These are phyloP conservation scores for Yamadazyma spencermartinsiae DNA, from an alignment of 1,139 yeast species.

Conservation along the genomic window DNA sequence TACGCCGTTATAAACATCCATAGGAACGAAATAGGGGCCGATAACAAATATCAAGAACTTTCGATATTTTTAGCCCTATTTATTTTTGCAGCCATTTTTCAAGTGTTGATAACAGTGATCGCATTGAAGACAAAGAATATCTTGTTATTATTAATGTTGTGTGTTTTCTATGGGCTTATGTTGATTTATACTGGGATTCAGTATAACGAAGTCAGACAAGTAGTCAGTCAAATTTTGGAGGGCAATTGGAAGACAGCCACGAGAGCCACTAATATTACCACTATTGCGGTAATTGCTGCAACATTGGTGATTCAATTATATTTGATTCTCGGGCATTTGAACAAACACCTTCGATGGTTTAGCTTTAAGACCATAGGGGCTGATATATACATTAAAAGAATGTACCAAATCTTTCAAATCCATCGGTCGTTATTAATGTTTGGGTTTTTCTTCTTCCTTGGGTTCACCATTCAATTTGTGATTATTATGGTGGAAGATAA, in stretches of 20 bases:
- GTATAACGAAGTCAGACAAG: conserved; percentile 40
- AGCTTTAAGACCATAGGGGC: conserved; percentile 55
- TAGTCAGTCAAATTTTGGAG: conserved; percentile 21
- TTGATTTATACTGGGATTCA: conserved; percentile 53
- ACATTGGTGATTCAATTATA: conserved; percentile 35
- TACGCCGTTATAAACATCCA: conserved; percentile 38
- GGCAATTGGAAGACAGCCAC: conserved; percentile 30
- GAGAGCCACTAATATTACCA: conserved; percentile 43
- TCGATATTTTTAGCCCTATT: conserved; percentile 38
- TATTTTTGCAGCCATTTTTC: conserved; percentile 45
- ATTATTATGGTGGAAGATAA: conserved; percentile 46
- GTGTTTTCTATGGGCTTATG: conserved; percentile 49
- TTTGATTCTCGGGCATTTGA: conserved; percentile 36
- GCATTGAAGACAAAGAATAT: conserved; percentile 47
- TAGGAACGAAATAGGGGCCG: conserved; percentile 19
- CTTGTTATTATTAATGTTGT: conserved; percentile 40
- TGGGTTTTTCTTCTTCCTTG: conserved; percentile 52
- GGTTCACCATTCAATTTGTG: conserved; percentile 54
- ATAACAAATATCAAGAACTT: conserved; percentile 23
- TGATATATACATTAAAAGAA: conserved; percentile 39
- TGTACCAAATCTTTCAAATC: conserved; percentile 43
- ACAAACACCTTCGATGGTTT: conserved; percentile 49
- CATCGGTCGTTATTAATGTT: conserved; percentile 45
- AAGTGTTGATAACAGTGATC: conserved; percentile 39
- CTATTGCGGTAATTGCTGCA: conserved; percentile 45